Evolutionary conservation across 306 rosid genomes (phyloP).

Genomic region (Bauhinia variegata): DNA sequence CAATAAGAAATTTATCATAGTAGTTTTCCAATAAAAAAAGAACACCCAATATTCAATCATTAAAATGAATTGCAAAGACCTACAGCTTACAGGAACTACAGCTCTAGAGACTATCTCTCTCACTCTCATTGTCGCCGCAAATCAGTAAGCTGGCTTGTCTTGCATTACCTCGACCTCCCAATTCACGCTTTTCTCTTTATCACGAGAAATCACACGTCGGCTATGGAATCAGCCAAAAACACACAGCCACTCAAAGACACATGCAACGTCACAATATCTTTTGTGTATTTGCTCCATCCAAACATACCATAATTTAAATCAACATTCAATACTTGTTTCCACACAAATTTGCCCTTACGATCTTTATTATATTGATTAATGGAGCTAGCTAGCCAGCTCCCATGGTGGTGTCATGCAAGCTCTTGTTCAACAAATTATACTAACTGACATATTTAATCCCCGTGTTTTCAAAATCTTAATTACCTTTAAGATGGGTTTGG

Average conservation of each 20-base stretch:
- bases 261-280: slow-evolving; percentile 10
- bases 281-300: slow-evolving; percentile 9
- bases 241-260: slow-evolving; percentile 26
- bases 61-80: no score
- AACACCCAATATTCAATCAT: no score
- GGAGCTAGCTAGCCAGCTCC: neutral
- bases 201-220: neutral
- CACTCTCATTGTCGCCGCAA: slow-evolving; percentile 34
- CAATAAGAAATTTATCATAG: no score
- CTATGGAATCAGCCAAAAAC: neutral
- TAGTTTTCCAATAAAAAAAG: no score
- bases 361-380: neutral
- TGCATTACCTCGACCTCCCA: slow-evolving; percentile 10
- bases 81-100: no score
- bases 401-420: slow-evolving; percentile 1
- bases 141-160: slow-evolving; percentile 5
- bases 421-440: slow-evolving; percentile 30
- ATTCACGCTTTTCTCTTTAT: slow-evolving; percentile 32
- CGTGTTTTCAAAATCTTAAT: slow-evolving; percentile 11
- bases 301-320: slow-evolving; percentile 1
- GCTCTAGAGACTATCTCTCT: neutral
- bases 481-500: neutral
- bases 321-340: neutral
- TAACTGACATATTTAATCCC: neutral
- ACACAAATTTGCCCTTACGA: neutral